phyloP scores from a whole-genome alignment of 139 green algal genomes.

The Eudorina sp. region DNA sequence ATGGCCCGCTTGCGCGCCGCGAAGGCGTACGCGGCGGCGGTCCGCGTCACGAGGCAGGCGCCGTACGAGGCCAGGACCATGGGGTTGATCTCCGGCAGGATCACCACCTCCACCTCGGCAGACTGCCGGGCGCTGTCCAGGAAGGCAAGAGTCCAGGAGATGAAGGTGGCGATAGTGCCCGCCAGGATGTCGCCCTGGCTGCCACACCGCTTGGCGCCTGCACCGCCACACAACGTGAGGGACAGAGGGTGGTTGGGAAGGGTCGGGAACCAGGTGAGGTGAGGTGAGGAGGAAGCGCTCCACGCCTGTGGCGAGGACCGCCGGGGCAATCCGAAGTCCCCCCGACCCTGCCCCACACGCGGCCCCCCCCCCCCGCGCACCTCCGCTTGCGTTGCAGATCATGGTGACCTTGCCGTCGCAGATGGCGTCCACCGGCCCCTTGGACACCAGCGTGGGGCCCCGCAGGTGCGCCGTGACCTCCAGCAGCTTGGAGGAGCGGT shows the following conservation, averaged over 20 bases:
- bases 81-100: constrained; percentile 61
- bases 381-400: constrained; percentile 52
- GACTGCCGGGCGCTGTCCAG: constrained; percentile 29
- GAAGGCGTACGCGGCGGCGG: constrained; percentile 50
- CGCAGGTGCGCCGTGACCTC: constrained; percentile 52
- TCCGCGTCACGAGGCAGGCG: constrained; percentile 55
- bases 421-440: constrained; percentile 60
- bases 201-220: constrained; percentile 68
- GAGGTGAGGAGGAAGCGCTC: neutral
- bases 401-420: constrained; percentile 52
- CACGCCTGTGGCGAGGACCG: too few relatives aligned
- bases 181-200: constrained; percentile 79
- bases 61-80: constrained; percentile 60
- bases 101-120: constrained; percentile 30
- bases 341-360: too few relatives aligned
- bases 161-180: constrained; percentile 57
- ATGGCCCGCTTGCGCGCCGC: constrained; percentile 42
- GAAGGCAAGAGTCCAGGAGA: constrained; percentile 59
- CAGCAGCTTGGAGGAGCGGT: constrained; percentile 57
- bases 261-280: neutral
- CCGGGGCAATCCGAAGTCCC: too few relatives aligned
- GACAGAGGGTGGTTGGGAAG: neutral
- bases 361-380: neutral
- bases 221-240: neutral
- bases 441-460: constrained; percentile 57